Evolutionary conservation across 2,329 filamentous ascomycete genomes (phyloP), one percentile per base, ranked within the genome.

Genomic region (Fusarium setosum): DNA sequence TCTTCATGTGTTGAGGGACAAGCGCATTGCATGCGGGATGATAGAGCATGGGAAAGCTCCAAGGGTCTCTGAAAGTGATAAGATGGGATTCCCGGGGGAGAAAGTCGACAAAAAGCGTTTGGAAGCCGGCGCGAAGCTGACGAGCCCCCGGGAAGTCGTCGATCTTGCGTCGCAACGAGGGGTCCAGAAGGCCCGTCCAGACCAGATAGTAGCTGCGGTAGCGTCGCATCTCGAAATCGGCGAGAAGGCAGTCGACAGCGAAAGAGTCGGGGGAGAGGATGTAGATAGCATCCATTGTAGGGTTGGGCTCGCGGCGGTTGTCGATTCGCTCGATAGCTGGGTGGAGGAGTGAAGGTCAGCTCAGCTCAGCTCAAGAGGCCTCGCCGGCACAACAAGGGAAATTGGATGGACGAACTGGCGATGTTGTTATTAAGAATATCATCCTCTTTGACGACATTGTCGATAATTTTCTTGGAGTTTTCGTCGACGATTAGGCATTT

Each of bases 381-480:
- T 40, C 54, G 44, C 48, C 56, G 55, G 49, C 58, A 61, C 9
- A 26, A 18, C 12, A 12, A 13, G 34, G n/a, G 41, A 51, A 26
- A 17, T 45, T 40, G 62, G 53, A 40, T 47, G 29, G 45, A 76
- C 90, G 76, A 86, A 97, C 94, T 97, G 70, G 94, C 95, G 79
- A 99, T 92, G 77, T 97, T 97, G 80, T 94, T 89, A 77, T 97
- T 96, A 80, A 99, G 90, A 69, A 99, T 96, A 74, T 97, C 93
- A 87, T 99, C 95, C 83, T 97, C 92, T 74, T 93, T 95, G 76
- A 95, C 88, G 44, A 93, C 92, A 83, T 95, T 97, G 80, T 97
- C 91, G 72, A 99, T 86, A 72, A 99, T 87, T 78, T 91, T 94
- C 77, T 90, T 90, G 76, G 93, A 94, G 56, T 84, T 85, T 70